Evolutionary conservation across 352 stramenopile species (phyloP).

Genomic region (Blastocystis sp.): DNA sequence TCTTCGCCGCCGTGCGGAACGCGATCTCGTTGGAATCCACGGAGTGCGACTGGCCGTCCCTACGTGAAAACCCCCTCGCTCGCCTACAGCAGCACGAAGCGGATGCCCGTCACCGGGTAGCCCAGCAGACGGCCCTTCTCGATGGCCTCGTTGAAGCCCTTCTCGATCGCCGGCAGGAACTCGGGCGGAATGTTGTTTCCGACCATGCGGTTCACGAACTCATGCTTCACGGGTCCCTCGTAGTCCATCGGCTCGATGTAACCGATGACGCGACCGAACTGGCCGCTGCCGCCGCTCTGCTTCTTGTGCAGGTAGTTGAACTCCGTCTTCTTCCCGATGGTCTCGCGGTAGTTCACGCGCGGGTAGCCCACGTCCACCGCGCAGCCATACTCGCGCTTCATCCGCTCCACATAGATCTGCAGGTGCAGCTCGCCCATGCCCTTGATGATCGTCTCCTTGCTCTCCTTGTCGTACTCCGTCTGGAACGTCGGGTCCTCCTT

Average conservation of each 20-base stretch:
- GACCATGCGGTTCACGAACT: constrained; percentile 92
- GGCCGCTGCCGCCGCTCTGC: constrained; percentile 87
- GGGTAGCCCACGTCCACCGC: constrained; percentile 80
- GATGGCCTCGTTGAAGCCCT: constrained; percentile 86
- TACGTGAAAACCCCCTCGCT: constrained; percentile 69
- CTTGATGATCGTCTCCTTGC: constrained; percentile 93
- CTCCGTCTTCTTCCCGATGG: constrained; percentile 76
- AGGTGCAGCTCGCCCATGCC: constrained; percentile 94
- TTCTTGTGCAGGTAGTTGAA: constrained; percentile 99
- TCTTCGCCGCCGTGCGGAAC: constrained; percentile 85
- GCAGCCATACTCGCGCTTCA: constrained; percentile 86
- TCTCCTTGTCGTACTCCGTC: constrained; percentile 85
- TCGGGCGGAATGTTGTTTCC: constrained; percentile 94
- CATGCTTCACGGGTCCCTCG: constrained; percentile 63
- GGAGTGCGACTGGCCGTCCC: constrained; percentile 81
- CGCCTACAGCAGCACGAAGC: constrained; percentile 69
- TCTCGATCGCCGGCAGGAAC: constrained; percentile 91
- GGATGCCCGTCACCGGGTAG: constrained; percentile 77
- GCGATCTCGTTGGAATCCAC: constrained; percentile 95
- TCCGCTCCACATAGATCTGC: constrained; percentile 96
- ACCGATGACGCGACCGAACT: constrained; percentile 85
- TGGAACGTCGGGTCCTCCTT: constrained; percentile 95
- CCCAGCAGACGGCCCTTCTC: constrained; percentile 86
- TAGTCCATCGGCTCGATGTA: constrained; percentile 85
- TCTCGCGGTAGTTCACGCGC: constrained; percentile 96